Evolutionary conservation across 345 rosid genomes (phyloP), one percentile per base, ranked within the genome.

Genomic region (Schrenkiella parvula): DNA sequence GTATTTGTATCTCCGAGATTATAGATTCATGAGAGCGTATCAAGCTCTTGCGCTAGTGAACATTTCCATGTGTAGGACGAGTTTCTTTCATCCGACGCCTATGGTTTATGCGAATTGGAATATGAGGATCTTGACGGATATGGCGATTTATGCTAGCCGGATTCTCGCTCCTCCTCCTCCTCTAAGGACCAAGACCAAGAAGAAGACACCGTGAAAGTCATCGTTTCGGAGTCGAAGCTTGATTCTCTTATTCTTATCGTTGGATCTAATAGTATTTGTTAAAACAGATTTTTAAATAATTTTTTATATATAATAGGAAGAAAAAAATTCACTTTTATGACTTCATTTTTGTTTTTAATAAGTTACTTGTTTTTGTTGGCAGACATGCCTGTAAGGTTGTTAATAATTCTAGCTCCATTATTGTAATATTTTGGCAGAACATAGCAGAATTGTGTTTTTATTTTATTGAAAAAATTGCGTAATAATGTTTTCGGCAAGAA

Each of bases 51-150:
- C 80, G 3, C 80, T 76, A 9, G 51, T 70, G 39, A 76, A 76
- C 31, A 70, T 76, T 1, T 64, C 75, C 0, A 76, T 70, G 76
- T 76, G 80, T 35, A 64, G 75, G 48, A 76, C 80, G 31, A 70
- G 70, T 47, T 76, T 76, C 28, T 76, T 70, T 56, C 67, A 50
- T 14, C 71, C 80, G 11, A 70, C 80, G 28, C 76, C 71, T 0
- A 76, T 76, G 80, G 80, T 76, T 4, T 70, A 70, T 57, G 80
- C 76, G 11, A 76, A 76, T 14, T 76, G 80, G 80, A 76, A 70
- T 0, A 64, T 70, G 75, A 76, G 47, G 72, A 76, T 76, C 10
- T 76, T 76, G 66, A 76, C 75, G 41, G 75, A 70, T 64, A 70
- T 76, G 0, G 80, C 80, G 3, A 76, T 76, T 44, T 76, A 76